phyloP scores from a whole-genome alignment of 164 flowering plant genomes.

The Magnolia sinica region DNA sequence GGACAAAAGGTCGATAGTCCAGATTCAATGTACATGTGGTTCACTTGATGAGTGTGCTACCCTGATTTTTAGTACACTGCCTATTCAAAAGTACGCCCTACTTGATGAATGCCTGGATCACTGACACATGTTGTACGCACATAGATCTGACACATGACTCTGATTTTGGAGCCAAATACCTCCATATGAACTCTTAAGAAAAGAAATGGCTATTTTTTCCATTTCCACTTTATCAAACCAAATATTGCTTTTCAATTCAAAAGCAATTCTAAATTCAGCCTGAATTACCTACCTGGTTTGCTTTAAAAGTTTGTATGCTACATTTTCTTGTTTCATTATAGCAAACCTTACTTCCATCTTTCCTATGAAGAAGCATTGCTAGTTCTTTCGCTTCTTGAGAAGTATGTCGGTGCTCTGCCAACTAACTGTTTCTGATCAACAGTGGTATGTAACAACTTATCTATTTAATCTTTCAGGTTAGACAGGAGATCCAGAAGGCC shows the following conservation, averaged over 20 bases:
- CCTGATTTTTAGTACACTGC: too few species aligned
- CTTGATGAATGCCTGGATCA: too few species aligned
- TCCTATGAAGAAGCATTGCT: neutral
- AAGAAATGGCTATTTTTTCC: too few species aligned
- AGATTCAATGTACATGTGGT: too few species aligned
- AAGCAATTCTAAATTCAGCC: neutral
- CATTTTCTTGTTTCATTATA: neutral
- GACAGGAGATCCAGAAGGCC: slow-evolving; percentile 70
- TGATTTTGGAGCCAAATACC: too few species aligned
- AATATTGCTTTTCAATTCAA: neutral
- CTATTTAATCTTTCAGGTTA: slow-evolving; percentile 49
- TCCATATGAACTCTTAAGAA: too few species aligned
- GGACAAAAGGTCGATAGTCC: too few species aligned
- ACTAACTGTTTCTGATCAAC: neutral
- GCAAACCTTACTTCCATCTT: neutral
- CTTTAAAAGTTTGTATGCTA: neutral
- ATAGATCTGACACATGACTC: too few species aligned
- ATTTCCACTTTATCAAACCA: neutral
- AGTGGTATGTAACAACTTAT: neutral
- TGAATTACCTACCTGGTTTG: neutral
- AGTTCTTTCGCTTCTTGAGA: neutral
- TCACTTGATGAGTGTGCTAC: too few species aligned
- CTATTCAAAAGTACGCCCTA: too few species aligned
- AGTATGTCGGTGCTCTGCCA: neutral
- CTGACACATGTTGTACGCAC: too few species aligned